A percentile compares a stretch with the other conserved stretches of the same genome.
These are phyloP conservation scores for Castanea sativa DNA, from an alignment of 306 rosid species.

Conservation along the genomic window DNA sequence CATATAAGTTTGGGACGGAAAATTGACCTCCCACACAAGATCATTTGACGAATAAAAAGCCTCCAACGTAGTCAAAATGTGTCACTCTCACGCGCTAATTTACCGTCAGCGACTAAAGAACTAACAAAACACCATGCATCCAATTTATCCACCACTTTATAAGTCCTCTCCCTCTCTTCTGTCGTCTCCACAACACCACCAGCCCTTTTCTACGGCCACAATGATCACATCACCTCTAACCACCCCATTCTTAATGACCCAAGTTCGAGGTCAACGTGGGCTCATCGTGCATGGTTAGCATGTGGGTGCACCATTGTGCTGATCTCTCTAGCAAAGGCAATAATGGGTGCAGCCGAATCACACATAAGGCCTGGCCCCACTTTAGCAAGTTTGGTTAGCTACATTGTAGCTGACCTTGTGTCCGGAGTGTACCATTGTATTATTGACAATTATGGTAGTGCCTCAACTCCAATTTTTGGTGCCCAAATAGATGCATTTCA, in stretches of 20 bases:
- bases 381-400: conserved; percentile 54
- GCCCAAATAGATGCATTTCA: conserved; percentile 81
- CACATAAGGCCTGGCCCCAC: conserved; percentile 39
- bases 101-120: neutral
- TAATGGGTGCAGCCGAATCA: no score
- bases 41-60: neutral
- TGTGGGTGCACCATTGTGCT: conserved; percentile 47
- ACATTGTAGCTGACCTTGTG: conserved; percentile 77
- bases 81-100: no score
- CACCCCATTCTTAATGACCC: conserved; percentile 45
- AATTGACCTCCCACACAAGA: neutral
- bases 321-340: conserved; percentile 47
- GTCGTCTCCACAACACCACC: no score
- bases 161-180: no score
- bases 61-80: no score
- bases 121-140: neutral
- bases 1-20: no score
- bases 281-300: conserved; percentile 80
- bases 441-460: conserved; percentile 76
- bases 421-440: conserved; percentile 89
- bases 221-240: neutral
- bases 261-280: conserved; percentile 61
- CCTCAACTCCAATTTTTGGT: conserved; percentile 66
- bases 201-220: no score
- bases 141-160: no score